Evolutionary conservation across 2,329 filamentous ascomycete genomes (phyloP), one percentile per base, ranked within the genome.

Genomic region (Scorias spongiosa): DNA sequence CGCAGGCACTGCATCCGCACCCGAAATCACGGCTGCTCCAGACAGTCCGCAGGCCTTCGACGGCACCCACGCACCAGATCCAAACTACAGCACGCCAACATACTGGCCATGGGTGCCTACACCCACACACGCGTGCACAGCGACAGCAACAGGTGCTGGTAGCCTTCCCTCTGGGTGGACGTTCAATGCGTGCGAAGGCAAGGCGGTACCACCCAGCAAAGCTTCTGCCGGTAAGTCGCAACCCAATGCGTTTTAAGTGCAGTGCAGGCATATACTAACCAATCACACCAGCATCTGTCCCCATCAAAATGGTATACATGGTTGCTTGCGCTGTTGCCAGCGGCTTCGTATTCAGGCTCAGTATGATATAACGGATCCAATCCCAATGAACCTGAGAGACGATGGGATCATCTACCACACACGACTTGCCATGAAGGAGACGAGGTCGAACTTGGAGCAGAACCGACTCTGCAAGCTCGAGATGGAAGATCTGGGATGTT

Each of bases 131-230:
- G 20, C 20, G 20, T 26, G 20, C 20, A 26, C 20, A 26, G 20
- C 56, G 10, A 55, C 53, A 15, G 57, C 64, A 64, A 51, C 64
- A 44, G 66, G 64, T 47, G 67, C 69, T 48, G 67, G 67, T 39
- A 73, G 75, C 49, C 76, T 93, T 46, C 86, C 88, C 36, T 76
- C 72, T 55, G 85, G 84, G 47, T 94, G 85, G 85, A 74, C 79
- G 48, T 84, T 91, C 65, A 45, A 49, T 45, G 84, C 80, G 42
- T 70, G 78, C 48, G 75, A 78, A 53, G 84, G 85, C 59, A 89
- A 88, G 68, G 78, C 91, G 55, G 71, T 86, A 57, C 83, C 83
- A 58, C 74, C 78, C 52, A 76, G 72, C 64, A 76, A 77, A 66
- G 76, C 76, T 57, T 70, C 72, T 68, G 74, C 78, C 68, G 76